Percentiles rank a stretch among this genome's conserved stretches.
These are phyloP conservation scores for Saccharomycopsis oosterbeekiorum DNA, from an alignment of 805 yeast genomes.

Conservation along the genomic window DNA sequence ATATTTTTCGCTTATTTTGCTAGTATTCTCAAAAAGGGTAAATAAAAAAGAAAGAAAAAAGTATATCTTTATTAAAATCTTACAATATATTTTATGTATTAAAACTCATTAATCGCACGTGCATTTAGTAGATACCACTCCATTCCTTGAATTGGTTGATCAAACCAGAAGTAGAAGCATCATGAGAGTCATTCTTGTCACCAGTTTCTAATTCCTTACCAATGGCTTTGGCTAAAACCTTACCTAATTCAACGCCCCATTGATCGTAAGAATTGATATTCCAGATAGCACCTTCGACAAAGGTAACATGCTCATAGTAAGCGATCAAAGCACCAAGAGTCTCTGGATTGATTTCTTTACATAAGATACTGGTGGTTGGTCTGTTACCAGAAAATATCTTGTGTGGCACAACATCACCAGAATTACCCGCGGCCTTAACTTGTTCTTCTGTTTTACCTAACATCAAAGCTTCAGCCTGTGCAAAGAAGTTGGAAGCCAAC, in stretches of 20 bases:
- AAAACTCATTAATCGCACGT: not conserved
- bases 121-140: conserved; percentile 30
- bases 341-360: conserved; percentile 94
- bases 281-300: conserved; percentile 99
- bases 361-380: conserved; percentile 95
- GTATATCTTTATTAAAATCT: not conserved
- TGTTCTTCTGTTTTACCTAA: conserved; percentile 83
- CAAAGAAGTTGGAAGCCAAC: conserved; percentile 98
- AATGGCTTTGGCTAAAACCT: conserved; percentile 92
- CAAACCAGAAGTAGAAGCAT: conserved; percentile 82
- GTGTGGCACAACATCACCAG: conserved; percentile 84
- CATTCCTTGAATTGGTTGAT: conserved; percentile 93
- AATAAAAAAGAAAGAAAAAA: not conserved
- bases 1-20: not conserved
- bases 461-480: conserved; percentile 96
- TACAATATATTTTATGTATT: not conserved
- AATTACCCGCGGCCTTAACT: conserved; percentile 83
- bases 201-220: conserved; percentile 74
- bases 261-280: conserved; percentile 99
- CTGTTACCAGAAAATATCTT: conserved; percentile 96
- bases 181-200: conserved; percentile 56
- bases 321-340: conserved; percentile 93
- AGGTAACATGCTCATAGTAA: conserved; percentile 94
- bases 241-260: conserved; percentile 99
- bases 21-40: too few species aligned